Evolutionary conservation across 2,329 filamentous ascomycete genomes (phyloP), one percentile per base, ranked within the genome.

Genomic region (Lomentospora prolificans): DNA sequence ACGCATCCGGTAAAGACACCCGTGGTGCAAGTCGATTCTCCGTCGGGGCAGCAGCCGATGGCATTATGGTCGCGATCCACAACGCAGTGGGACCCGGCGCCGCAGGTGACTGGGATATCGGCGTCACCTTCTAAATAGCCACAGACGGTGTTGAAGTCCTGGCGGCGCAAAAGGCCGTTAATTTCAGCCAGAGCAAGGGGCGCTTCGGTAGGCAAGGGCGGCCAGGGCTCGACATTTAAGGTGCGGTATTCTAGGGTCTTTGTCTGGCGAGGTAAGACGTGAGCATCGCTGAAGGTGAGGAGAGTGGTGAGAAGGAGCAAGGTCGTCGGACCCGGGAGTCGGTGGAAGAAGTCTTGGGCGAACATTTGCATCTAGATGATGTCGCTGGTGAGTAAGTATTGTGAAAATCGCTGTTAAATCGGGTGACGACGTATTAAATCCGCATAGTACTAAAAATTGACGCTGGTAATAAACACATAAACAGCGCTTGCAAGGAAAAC

Each of bases 181-280:
- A 90, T 0, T 72, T 95, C 0, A 88, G 96, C 65, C 86, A 87
- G 66, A 90, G 90, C 24, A 86, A 82, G 69, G 82, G 5, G 53
- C 12, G 46, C 53, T 39, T 51, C 48, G 12, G 53, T 12, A 39
- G 44, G 52, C 22, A 36, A 22, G 24, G 61, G 66, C 33, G 74
- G 73, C 64, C 70, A 76, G 33, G 69, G 64, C 33, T 68, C 58
- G 5, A 74, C 71, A 57, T 73, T 66, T 55, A 75, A 61, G 52
- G 71, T 67, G 55, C 63, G 69, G 17, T 66, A 64, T 24, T 64
- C 64, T 52, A 75, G 57, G 1, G 71, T 65, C 56, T 65, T 64
- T 5, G 74, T 75, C 55, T 73, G 68, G 41, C 66, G 69, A 17
- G 74, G 73, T 14, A 76, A 62, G 50, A 64, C 68, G 63, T 75